Evolutionary conservation across 345 rosid species (phyloP).

Genomic region (Aquilaria malaccensis): DNA sequence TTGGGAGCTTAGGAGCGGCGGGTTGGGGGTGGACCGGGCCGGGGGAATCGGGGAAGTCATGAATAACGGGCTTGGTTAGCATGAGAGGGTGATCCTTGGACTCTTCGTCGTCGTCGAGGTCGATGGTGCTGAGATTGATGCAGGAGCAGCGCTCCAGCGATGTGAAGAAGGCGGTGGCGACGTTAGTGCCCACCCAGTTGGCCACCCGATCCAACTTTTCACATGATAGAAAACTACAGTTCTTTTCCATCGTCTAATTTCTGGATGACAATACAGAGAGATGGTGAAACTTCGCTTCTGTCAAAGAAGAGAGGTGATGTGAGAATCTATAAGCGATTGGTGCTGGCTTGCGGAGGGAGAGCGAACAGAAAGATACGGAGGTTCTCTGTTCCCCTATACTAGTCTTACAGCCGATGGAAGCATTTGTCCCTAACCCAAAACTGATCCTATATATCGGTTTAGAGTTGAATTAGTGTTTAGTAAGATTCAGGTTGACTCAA

Average conservation of each 20-base stretch:
- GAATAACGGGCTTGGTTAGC: slow-evolving; percentile 25
- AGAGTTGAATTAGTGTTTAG: too few species aligned
- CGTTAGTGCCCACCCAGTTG: slow-evolving; percentile 52
- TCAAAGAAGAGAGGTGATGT: too few species aligned
- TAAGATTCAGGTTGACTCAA: too few species aligned
- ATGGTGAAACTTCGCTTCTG: too few species aligned
- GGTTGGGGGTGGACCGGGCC: slow-evolving; percentile 8
- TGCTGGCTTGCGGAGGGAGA: background rate
- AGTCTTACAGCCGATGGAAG: too few species aligned
- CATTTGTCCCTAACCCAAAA: too few species aligned
- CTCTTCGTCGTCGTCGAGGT: slow-evolving; percentile 49
- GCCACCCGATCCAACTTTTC: slow-evolving; percentile 57
- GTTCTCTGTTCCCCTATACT: too few species aligned
- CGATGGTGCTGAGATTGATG: slow-evolving; percentile 60
- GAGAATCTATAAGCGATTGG: background rate
- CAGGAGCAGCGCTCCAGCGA: slow-evolving; percentile 68
- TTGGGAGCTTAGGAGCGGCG: slow-evolving; percentile 17
- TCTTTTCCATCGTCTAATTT: slow-evolving; percentile 20
- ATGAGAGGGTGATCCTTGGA: slow-evolving; percentile 48
- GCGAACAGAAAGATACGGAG: background rate
- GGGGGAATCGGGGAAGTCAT: slow-evolving; percentile 11
- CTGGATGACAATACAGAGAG: background rate
- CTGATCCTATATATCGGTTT: too few species aligned
- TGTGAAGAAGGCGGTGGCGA: slow-evolving; percentile 61
- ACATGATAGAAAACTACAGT: slow-evolving; percentile 45